Evolutionary conservation across 306 rosid genomes (phyloP).

Genomic region (Malus fusca): DNA sequence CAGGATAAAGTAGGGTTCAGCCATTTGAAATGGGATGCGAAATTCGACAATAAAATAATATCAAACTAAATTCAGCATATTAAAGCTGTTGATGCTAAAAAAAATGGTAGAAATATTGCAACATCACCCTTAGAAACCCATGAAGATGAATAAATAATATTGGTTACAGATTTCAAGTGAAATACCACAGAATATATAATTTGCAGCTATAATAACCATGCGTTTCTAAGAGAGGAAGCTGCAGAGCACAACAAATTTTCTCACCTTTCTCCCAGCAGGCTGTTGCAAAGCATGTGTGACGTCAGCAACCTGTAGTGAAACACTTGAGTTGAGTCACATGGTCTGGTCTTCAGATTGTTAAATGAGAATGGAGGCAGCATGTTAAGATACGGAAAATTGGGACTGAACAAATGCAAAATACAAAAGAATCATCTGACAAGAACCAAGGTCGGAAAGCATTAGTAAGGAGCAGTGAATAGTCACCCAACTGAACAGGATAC

Average conservation of each 20-base stretch:
- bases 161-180: neutral
- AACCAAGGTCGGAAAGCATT: neutral
- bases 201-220: neutral
- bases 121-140: too few relatives aligned
- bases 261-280: constrained; percentile 94
- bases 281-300: constrained; percentile 89
- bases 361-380: neutral
- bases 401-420: neutral
- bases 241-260: neutral
- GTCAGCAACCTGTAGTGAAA: constrained; percentile 73
- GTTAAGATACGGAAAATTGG: neutral
- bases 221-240: neutral
- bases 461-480: neutral
- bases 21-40: neutral
- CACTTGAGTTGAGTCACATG: constrained; percentile 1
- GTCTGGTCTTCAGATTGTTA: constrained; percentile 15
- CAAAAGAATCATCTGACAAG: neutral
- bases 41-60: neutral
- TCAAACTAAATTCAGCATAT: neutral
- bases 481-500: neutral
- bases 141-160: neutral
- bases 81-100: neutral
- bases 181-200: neutral
- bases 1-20: constrained; percentile 24
- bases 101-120: neutral